A percentile compares a stretch with the other conserved stretches of the same genome.
These are phyloP conservation scores for Lactarius tabidus DNA, from an alignment of 768 basidiomycete genomes.

Conservation along the genomic window DNA sequence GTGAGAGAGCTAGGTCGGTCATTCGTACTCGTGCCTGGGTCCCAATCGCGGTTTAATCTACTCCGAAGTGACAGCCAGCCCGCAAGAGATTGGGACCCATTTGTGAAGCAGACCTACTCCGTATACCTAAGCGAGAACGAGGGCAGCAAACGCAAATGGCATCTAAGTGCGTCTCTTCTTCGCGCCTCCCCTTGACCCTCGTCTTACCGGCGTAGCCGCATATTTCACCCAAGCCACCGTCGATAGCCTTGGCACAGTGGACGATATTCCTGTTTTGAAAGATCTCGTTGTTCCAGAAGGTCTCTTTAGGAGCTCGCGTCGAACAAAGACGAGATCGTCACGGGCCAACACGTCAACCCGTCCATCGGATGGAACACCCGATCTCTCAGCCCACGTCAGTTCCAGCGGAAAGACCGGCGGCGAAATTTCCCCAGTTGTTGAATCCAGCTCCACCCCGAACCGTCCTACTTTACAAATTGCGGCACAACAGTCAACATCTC, in stretches of 20 bases:
- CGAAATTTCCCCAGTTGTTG: constrained; percentile 8
- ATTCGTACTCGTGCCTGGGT: constrained; percentile 19
- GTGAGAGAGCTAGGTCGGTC: constrained; percentile 29
- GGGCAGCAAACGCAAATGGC: constrained; percentile 39
- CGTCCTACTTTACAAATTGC: constrained; percentile 2
- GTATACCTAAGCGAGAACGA: constrained; percentile 31
- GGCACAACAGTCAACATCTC: neutral
- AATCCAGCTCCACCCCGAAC: constrained; percentile 12
- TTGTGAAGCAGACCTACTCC: constrained; percentile 55
- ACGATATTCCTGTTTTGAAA: constrained; percentile 61
- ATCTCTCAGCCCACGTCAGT: constrained; percentile 1
- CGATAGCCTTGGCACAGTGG: constrained; percentile 66
- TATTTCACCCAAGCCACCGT: constrained; percentile 80
- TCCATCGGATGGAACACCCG: constrained; percentile 32
- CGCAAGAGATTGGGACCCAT: constrained; percentile 39
- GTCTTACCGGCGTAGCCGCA: constrained; percentile 48
- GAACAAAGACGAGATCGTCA: constrained; percentile 47
- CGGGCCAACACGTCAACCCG: constrained; percentile 48
- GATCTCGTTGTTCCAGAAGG: constrained; percentile 68
- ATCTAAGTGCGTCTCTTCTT: constrained; percentile 41
- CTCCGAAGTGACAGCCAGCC: constrained; percentile 37
- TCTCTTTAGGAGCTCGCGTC: constrained; percentile 74
- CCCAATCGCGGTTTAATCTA: constrained; percentile 22
- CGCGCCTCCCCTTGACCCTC: neutral
- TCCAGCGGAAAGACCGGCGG: neutral